Conservation (phyloP, 2,329 filamentous ascomycete genomes). For the Aspergillus sojae region DNA sequence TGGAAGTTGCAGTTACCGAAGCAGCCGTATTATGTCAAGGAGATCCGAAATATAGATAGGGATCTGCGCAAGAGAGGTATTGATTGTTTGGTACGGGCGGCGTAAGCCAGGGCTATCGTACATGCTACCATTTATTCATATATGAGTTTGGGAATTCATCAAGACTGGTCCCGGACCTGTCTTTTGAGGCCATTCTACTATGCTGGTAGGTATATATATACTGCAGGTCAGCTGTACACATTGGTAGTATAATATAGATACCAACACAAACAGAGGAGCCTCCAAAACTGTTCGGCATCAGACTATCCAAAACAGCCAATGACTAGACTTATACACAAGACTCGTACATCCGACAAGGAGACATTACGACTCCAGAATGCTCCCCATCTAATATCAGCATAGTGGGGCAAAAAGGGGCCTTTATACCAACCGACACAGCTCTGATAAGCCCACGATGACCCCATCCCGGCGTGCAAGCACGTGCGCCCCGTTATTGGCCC, state of each 20-base stretch:
- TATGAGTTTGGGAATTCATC: background rate
- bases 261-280: background rate
- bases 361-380: background rate
- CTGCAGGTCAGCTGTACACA: background rate
- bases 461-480: background rate
- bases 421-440: background rate
- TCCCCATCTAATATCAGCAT: background rate
- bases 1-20: conserved; percentile 38
- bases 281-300: background rate
- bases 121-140: background rate
- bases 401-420: background rate
- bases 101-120: background rate
- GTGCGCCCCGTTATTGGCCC: background rate
- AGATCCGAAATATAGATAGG: conserved; percentile 30
- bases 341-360: background rate
- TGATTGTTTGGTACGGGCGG: conserved; percentile 33
- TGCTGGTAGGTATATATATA: background rate
- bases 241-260: background rate
- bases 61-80: conserved; percentile 37
- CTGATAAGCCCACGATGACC: background rate
- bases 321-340: background rate
- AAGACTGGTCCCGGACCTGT: background rate
- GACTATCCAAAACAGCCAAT: background rate
- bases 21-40: conserved; percentile 38
- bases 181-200: background rate